These are phyloP conservation scores for Penicillium diatomitis DNA, from an alignment of 495 filamentous ascomycete genomes.

Conservation along the genomic window DNA sequence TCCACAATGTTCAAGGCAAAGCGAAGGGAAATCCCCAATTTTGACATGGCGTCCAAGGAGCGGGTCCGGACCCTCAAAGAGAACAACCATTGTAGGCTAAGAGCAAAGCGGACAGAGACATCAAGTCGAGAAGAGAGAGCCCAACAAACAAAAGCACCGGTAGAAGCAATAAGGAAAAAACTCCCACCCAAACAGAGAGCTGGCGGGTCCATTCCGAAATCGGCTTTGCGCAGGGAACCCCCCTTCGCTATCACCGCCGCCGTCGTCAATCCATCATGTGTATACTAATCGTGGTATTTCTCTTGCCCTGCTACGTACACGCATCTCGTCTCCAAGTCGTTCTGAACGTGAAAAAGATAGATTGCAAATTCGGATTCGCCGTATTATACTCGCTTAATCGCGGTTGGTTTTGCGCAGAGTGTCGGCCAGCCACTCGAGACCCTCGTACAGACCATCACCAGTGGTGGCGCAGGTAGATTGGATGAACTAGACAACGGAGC, in stretches of 20 bases:
- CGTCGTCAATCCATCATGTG: constrained; percentile 34
- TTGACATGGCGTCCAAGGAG: constrained; percentile 29
- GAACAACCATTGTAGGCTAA: constrained; percentile 36
- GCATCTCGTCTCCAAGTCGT: constrained; percentile 10
- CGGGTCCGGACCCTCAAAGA: constrained; percentile 10
- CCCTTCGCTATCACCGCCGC: constrained; percentile 24
- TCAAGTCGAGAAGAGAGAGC: constrained; percentile 26
- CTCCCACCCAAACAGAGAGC: constrained; percentile 8
- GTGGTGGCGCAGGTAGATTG: constrained; percentile 99
- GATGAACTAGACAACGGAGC: constrained; percentile 63
- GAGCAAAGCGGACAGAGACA: constrained; percentile 33
- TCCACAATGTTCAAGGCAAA: not conserved
- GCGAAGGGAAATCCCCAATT: constrained; percentile 18
- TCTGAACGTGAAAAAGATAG: not conserved
- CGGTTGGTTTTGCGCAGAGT: constrained; percentile 87
- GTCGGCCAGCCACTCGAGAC: constrained; percentile 97
- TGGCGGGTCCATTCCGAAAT: constrained; percentile 3
- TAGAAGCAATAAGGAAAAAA: constrained; percentile 20
- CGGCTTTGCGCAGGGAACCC: constrained; percentile 17
- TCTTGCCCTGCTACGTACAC: constrained; percentile 27
- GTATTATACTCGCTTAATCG: constrained; percentile 49
- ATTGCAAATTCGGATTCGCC: not conserved
- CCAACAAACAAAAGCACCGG: constrained; percentile 28
- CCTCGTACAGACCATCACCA: constrained; percentile 98
- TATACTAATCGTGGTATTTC: constrained; percentile 33